A percentile compares a stretch with the other conserved stretches of the same genome.
These are phyloP conservation scores for Maudiozyma bulderi DNA, from an alignment of 805 yeast genomes.

Conservation along the genomic window DNA sequence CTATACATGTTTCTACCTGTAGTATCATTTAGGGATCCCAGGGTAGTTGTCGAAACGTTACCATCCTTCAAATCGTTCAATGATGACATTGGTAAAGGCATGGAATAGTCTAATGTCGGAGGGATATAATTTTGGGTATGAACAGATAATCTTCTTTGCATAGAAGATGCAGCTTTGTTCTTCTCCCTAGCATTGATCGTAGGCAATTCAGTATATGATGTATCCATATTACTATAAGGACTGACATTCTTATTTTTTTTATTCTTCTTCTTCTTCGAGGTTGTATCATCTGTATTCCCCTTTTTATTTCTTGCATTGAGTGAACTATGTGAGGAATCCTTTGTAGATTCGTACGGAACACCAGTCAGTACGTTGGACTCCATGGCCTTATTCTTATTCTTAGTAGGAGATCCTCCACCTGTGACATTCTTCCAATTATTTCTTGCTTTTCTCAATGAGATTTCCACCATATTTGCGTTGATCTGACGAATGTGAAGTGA, in stretches of 20 bases:
- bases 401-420: constrained; percentile 8
- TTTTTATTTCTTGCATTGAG: neutral
- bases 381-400: neutral
- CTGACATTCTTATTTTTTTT: constrained; percentile 4
- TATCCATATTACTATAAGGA: constrained; percentile 5
- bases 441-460: constrained; percentile 27
- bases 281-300: neutral
- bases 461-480: constrained; percentile 23
- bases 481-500: neutral
- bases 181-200: constrained; percentile 29
- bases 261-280: constrained; percentile 4
- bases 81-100: constrained; percentile 18
- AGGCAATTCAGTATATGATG: constrained; percentile 19
- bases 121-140: constrained; percentile 27
- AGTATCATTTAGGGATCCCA: neutral
- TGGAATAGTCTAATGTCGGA: constrained; percentile 22
- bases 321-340: neutral
- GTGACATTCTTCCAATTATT: constrained; percentile 20
- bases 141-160: constrained; percentile 38
- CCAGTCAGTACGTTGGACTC: constrained; percentile 5
- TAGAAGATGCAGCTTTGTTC: constrained; percentile 32
- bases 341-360: neutral
- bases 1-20: neutral
- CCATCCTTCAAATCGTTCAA: neutral
- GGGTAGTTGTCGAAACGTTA: neutral